Conservation (phyloP, 768 basidiomycete genomes). For the Rhodosporidiobolus odoratus region DNA sequence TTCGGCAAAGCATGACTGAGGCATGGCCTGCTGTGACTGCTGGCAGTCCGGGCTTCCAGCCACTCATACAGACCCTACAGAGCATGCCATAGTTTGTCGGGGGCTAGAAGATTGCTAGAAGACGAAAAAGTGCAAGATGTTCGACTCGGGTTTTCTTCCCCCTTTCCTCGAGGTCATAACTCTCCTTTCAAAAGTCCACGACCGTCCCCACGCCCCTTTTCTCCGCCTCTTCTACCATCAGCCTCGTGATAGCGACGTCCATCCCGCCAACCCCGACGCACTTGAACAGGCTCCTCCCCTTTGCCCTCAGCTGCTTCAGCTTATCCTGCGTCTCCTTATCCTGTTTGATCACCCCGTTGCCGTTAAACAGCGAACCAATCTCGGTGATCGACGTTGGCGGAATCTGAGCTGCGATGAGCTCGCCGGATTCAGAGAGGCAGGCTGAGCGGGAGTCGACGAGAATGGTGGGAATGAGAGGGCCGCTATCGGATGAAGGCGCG, state of each 20-base stretch:
- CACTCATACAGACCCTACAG: no score
- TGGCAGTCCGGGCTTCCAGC: no score
- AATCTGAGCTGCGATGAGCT: slow-evolving; percentile 25
- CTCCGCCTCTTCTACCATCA: slow-evolving; percentile 31
- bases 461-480: slow-evolving; percentile 20
- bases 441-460: slow-evolving; percentile 36
- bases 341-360: background rate
- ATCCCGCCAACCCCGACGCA: slow-evolving; percentile 40
- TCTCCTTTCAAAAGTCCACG: slow-evolving; percentile 16
- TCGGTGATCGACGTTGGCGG: background rate
- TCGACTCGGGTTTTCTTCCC: no score
- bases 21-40: no score
- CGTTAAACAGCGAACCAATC: slow-evolving; percentile 31
- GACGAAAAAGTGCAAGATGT: no score
- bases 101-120: no score
- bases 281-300: slow-evolving; percentile 35
- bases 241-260: slow-evolving; percentile 37
- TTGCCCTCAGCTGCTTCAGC: background rate
- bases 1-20: no score
- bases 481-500: background rate
- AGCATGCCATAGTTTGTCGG: no score
- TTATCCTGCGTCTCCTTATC: background rate
- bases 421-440: slow-evolving; percentile 37
- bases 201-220: slow-evolving; percentile 2
- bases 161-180: no score